phyloP scores from a whole-genome alignment of 768 basidiomycete genomes.

The Suillus paluster region DNA sequence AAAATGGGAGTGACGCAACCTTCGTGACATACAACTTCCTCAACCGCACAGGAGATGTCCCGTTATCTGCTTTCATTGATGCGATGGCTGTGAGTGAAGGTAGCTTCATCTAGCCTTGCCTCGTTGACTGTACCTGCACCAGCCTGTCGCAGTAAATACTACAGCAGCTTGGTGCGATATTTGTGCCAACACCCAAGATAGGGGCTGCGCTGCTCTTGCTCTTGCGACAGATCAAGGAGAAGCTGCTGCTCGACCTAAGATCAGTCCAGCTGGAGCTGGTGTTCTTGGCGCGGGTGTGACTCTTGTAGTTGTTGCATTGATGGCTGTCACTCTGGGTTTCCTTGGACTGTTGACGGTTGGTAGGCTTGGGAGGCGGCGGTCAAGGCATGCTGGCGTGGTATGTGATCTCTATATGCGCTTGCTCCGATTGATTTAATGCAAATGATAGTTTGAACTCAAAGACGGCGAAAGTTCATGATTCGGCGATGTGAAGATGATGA shows the following conservation, averaged over 20 bases:
- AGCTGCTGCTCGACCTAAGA: constrained; percentile 39
- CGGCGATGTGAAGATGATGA: background rate
- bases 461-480: background rate
- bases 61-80: constrained; percentile 54
- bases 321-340: constrained; percentile 44
- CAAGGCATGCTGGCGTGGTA: constrained; percentile 14
- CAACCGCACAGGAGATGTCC: constrained; percentile 51
- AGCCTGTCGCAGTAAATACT: constrained; percentile 56
- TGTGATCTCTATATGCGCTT: constrained; percentile 8
- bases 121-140: constrained; percentile 7
- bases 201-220: constrained; percentile 58
- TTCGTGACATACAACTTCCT: constrained; percentile 57
- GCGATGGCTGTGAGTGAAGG: constrained; percentile 38
- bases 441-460: constrained; percentile 28
- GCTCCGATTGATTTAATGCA: constrained; percentile 1
- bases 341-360: constrained; percentile 41
- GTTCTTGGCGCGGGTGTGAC: constrained; percentile 67
- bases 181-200: constrained; percentile 59
- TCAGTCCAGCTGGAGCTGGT: constrained; percentile 65
- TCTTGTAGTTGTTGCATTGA: constrained; percentile 43
- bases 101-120: background rate
- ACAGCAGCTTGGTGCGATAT: constrained; percentile 61
- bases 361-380: constrained; percentile 16
- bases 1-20: constrained; percentile 60
- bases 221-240: constrained; percentile 30